phyloP scores from a whole-genome alignment of 129 eudicot genomes.

The Flaveria brownii region DNA sequence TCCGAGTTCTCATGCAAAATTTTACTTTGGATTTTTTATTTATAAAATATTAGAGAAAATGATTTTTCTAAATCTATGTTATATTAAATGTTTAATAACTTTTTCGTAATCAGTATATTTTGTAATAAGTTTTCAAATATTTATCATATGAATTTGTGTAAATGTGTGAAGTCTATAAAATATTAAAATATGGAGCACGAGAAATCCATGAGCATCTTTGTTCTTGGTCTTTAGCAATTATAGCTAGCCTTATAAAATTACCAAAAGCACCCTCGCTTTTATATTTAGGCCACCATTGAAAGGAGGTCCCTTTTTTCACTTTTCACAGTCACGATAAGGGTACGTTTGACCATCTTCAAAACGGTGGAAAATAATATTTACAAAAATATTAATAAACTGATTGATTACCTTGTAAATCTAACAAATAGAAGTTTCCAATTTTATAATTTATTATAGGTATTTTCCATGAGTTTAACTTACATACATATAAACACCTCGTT shows the following conservation, averaged over 20 bases:
- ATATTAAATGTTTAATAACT: too few relatives aligned
- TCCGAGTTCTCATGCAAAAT: too few relatives aligned
- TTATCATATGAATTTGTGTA: too few relatives aligned
- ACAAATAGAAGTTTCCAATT: background rate
- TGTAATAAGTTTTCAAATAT: too few relatives aligned
- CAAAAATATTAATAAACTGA: background rate
- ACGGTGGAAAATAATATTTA: slow-evolving; percentile 33
- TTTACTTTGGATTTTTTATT: too few relatives aligned
- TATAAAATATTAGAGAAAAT: too few relatives aligned
- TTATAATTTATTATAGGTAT: background rate
- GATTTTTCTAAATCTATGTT: too few relatives aligned
- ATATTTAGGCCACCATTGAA: slow-evolving; percentile 40
- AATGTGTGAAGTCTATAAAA: background rate
- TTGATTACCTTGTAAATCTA: background rate
- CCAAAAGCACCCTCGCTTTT: slow-evolving; percentile 48
- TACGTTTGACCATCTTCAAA: slow-evolving; percentile 51
- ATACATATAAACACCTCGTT: background rate
- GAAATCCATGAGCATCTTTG: slow-evolving; percentile 42
- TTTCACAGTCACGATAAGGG: slow-evolving; percentile 50
- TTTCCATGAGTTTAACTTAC: background rate
- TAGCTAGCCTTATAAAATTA: slow-evolving; percentile 30
- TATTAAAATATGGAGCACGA: slow-evolving; percentile 37
- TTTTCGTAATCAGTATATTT: too few relatives aligned
- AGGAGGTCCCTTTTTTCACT: slow-evolving; percentile 35
- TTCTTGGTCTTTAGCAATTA: slow-evolving; percentile 34